Base-by-base conservation (phyloP, 1,284 basidiomycete genomes). In the Trichosporon coremiiforme region DNA sequence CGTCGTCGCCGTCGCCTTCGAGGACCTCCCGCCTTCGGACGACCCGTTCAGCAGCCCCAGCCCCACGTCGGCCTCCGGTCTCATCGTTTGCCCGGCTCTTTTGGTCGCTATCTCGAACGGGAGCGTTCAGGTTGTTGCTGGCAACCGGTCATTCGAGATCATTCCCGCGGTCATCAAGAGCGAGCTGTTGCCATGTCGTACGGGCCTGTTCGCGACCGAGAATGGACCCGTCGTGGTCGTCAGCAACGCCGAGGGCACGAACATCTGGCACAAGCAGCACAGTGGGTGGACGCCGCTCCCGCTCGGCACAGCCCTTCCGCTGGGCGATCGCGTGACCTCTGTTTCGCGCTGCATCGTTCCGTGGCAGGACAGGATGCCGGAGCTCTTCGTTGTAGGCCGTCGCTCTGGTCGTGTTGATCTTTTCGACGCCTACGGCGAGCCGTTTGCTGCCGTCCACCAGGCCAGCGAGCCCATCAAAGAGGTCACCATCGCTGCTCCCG, bases 391-490 rank as follows among this genome's bases (percentile, higher is more conserved):
- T 4, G 29, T 82, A 5, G 81, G 79, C 13, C 71, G 76, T 66
- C 69, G 72, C 0, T 80, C 79, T 2, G 81, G 81, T 0, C 64
- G 69, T 10, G 71, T 81, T 38, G 78, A 80, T 65, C 64, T 81
- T 2, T 77, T 77, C 64, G 79, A 82, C 65, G 65, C 70, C 9
- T 53, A 65, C 5, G 75, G 76, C 7, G 73, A 71, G 20, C 66
- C 66, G 0, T 41, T 79, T 4, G 65, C 63, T 6, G 35, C 63
- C 8, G 41, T 65, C 15, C 38, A 50, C 13, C 41, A 25, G 22
- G 60, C 66, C 5, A 66, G 66, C 38, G 70, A 71, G 12, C 55
- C 67, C 2, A 41, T 68, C 6, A 68, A 69, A 20, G 15, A 35
- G 13, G 57, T 71, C 12, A 70, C 67, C 9, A 38, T 81, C 12